Base-by-base conservation (phyloP, 2,329 filamentous ascomycete genomes). In the Orbilia ellipsospora region DNA sequence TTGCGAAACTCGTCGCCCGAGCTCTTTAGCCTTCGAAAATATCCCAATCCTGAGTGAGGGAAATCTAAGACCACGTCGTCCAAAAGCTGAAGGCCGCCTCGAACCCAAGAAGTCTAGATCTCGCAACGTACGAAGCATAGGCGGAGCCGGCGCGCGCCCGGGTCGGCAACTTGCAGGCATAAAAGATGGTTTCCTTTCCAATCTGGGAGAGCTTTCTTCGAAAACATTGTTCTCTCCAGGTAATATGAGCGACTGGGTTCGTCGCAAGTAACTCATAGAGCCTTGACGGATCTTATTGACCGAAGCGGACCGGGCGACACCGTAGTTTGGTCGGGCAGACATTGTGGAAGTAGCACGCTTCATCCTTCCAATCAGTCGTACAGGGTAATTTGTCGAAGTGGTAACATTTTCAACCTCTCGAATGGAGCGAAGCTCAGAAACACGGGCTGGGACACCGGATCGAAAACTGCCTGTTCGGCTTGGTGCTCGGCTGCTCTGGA, bases 41-140 rank as follows among this genome's bases (percentile, higher is more conserved):
- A 75, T 40, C 50, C 60, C 48, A 1, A 56, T 42, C 18, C 52
- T 64, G 15, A 75, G 40, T 20, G 59, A 45, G 6, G 18, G 18
- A 45, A 64, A 63, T 12, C 64, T 55, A 10, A 26, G 59, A 16
- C 31, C 13, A 44, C 31, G 6, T 18, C 52, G 23, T 20, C 57
- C 64, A 10, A 16, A 48, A 16, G 50, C 59, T 10, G 59, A 42
- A 4, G 48, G 4, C 15, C 52, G 48, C 15, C 50, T 69, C 5
- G 64, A 51, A 8, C 72, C 72, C 48, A 75, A 44, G 5, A 54
- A 8, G 52, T 75, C 72, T 1, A 64, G 59, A 44, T 75, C 72
- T 13, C 72, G 64, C 54, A 75, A 15, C 42, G 64, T 75, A n/a
- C 64, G 64, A 16, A 50, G 59, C 72, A 75, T 68, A n/a, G 72